Evolutionary conservation across 495 filamentous ascomycete species (phyloP), one percentile per base, ranked within the genome.

Genomic region (Aspergillus nanangensis): DNA sequence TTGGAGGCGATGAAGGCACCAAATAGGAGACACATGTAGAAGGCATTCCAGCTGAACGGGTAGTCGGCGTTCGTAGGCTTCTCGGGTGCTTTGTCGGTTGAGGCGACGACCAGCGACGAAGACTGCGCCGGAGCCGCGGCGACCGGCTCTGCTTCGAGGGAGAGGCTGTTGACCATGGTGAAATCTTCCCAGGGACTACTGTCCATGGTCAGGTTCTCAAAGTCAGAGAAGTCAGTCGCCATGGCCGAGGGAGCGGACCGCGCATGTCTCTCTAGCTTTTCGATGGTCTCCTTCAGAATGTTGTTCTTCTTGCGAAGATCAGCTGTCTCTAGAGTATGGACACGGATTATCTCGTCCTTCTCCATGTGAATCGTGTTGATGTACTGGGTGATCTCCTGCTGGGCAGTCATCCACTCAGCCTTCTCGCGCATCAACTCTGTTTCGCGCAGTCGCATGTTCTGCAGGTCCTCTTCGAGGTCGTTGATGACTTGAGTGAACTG

Each of bases 1-100:
- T 92, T 95, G 36, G 91, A 96, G 42, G 92, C 90, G 50, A 97
- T 90, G 64, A 95, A 96, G 40, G 93, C 93, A 56, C 93, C 93
- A 58, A 95, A 91, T 46, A 98, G 87, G 49, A 98, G 88, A 54
- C 96, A 88, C 90, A 81, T 80, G 55, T 74, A 75, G 57, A 82
- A 76, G 22, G 76, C 62, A 27, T 81, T 81, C 66, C 78, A 75
- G 65, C 69, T 67, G 64, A 83, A 75, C 27, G 75, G 69, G 44
- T 76, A 66, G 49, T 75, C 75, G 60, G 76, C 72, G 66, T 84
- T 78, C 38, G 78, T 75, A 71, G 84, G 77, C 69, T 81, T 81
- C 47, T 91, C 85, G 75, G 82, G 82, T 42, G 78, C 66, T 50
- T 72, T 74, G 21, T 68, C 61, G 38, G 66, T 60, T 14, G 52